These are phyloP conservation scores for Nemania sp. DNA, from an alignment of 2,329 filamentous ascomycete species.

Conservation along the genomic window DNA sequence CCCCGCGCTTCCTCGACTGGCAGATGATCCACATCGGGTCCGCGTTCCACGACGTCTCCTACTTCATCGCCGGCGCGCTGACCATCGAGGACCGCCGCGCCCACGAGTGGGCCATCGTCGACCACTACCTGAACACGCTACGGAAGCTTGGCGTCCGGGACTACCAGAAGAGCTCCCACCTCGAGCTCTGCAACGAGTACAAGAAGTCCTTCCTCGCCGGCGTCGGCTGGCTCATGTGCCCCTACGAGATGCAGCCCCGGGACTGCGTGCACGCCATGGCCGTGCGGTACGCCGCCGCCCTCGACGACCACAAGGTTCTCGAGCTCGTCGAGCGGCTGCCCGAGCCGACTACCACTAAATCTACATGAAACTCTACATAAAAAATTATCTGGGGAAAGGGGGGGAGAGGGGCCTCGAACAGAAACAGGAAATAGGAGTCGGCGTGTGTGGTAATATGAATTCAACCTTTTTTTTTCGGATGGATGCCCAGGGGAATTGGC, in stretches of 20 bases:
- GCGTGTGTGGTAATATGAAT: constrained; percentile 8
- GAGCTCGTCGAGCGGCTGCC: constrained; percentile 41
- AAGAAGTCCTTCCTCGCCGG: constrained; percentile 41
- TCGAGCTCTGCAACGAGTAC: constrained; percentile 40
- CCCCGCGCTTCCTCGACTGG: constrained; percentile 45
- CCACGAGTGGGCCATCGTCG: constrained; percentile 42
- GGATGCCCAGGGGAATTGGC: constrained; percentile 7
- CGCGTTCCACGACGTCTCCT: constrained; percentile 45
- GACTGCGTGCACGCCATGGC: constrained; percentile 42
- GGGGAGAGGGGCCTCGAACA: no score
- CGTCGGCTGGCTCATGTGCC: constrained; percentile 43
- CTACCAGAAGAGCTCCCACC: constrained; percentile 32
- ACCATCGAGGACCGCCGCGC: constrained; percentile 41
- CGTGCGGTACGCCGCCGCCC: constrained; percentile 40
- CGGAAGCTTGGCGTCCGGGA: constrained; percentile 32
- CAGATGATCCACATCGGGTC: constrained; percentile 44
- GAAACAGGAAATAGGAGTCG: not conserved
- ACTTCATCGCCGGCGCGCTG: constrained; percentile 42
- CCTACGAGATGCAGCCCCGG: constrained; percentile 43
- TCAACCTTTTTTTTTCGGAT: not conserved
- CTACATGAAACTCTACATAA: not conserved
- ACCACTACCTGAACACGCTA: constrained; percentile 42
- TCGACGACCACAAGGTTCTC: constrained; percentile 43
- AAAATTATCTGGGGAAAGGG: no score
- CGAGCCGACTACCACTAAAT: constrained; percentile 2